These are phyloP conservation scores for Trichoderma sp. DNA, from an alignment of 2,329 filamentous ascomycete species.

Conservation along the genomic window DNA sequence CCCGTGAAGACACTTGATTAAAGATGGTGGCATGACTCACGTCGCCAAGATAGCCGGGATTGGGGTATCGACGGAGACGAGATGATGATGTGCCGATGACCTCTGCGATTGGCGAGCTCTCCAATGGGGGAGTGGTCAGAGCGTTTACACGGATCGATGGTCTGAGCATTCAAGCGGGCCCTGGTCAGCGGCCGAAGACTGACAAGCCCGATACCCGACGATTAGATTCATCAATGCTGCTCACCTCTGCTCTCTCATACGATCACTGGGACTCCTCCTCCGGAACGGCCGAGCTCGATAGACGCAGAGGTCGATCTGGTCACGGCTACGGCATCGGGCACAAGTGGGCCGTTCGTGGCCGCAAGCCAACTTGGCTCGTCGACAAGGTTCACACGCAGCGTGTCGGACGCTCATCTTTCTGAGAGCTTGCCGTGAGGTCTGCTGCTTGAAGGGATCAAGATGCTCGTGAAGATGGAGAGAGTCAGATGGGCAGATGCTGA, in stretches of 20 bases:
- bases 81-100: constrained; percentile 9
- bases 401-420: constrained; percentile 16
- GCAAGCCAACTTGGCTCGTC: constrained; percentile 22
- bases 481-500: not conserved
- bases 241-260: constrained; percentile 8
- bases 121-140: constrained; percentile 20
- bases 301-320: constrained; percentile 20
- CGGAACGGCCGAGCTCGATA: constrained; percentile 21
- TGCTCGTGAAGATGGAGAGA: not conserved
- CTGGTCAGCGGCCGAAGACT: not conserved
- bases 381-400: constrained; percentile 24
- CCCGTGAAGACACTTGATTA: constrained; percentile 24
- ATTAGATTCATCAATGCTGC: not conserved
- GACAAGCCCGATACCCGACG: not conserved
- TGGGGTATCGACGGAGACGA: constrained; percentile 14
- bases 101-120: constrained; percentile 13
- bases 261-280: constrained; percentile 2
- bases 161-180: not conserved
- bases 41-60: constrained; percentile 19
- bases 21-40: constrained; percentile 22
- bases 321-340: constrained; percentile 6
- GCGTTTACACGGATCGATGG: constrained; percentile 8
- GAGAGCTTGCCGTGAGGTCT: not conserved
- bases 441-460: not conserved
- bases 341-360: constrained; percentile 22